Base-by-base conservation (phyloP, 2,329 filamentous ascomycete genomes). In the Blastomyces emzantsi region DNA sequence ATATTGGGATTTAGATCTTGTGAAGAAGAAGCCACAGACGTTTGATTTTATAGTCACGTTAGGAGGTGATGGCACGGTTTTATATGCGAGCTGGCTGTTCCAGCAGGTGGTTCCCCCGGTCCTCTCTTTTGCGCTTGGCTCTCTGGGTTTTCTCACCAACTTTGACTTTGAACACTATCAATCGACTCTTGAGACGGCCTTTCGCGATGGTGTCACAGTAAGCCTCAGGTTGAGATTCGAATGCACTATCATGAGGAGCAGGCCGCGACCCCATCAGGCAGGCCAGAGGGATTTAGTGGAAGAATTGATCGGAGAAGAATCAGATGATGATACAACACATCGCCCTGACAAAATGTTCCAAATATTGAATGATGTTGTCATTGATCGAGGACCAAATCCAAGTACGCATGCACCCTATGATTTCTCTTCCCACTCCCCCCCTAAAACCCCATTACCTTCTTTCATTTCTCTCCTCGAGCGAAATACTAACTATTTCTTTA, bases 41-140 rank as follows among this genome's bases (percentile, higher is more conserved):
- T 97, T 97, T 73, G 94, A 99, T 76, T 95, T 99, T 71, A 87
- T 95, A 61, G 85, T 99, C 57, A 95, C 93, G 0, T 83, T 96
- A 2, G 92, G 92, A 59, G 94, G 94, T 15, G 94, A 99, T 73
- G 94, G 94, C n/a, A 99, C 94, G 0, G 93, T 99, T 7, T 80
- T 99, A 13, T 97, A 96, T 73, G 90, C 93, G 3, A 96, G 91
- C 72, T 97, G 93, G 92, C 81, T 99, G 1, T 99, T 99, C 74
- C 94, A 99, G 78, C 86, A 90, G 52, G 89, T 97, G 57, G 93
- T 97, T 0, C 94, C 94, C 6, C 94, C 94, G 0, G 91, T 97
- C 0, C 80, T 99, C 66, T 93, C 91, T 66, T 97, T 99, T 74
- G 85, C 92, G 0, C 80, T 97, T 11, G 94, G 94, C 9, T 96